Base-by-base conservation (phyloP, 2,329 filamentous ascomycete genomes). In the Cercospora brassicicola region DNA sequence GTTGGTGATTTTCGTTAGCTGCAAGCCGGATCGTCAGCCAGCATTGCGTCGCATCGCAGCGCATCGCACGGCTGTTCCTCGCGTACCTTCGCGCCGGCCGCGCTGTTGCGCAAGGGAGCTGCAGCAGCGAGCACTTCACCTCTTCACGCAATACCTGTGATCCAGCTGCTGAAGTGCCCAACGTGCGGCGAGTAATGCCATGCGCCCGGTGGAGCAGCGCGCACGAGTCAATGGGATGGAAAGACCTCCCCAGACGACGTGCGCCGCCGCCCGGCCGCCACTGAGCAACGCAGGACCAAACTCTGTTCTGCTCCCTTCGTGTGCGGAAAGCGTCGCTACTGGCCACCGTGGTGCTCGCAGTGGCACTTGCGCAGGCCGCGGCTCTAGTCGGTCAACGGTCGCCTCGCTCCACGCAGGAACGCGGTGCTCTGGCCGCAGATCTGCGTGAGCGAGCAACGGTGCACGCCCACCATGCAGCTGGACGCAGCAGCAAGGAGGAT, bases 401-500 rank as follows among this genome's bases (percentile, higher is more conserved):
- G 48, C 45, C n/a, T 51, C 60, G 11, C 33, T 10, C 36, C 23
- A 30, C 39, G 36, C 39, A 64, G 61, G 42, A 63, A 53, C 48
- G 53, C 53, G 48, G 31, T 36, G 45, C 26, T 53, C 15, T 4
- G 11, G 23, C 10, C 28, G 39, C 23, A 48, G 59, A 62, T 28
- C 20, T 26, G 59, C 48, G 20, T 53, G 36, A 0, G 59, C 59
- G 33, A 30, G 33, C 15, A 23, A 30, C 59, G 59, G 59, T 23
- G 39, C 59, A 45, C 42, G 59, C 36, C n/a, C 59, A 39, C 39
- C 20, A 33, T 53, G 61, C 45, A 53, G 60, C 42, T 55, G 61
- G 26, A 64, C 55, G 62, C 62, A 64, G 15, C 51, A 56, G 62
- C 62, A 28, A 64, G 62, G 62, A 64, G 45, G 62, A 57, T 39